Evolutionary conservation across 257 asterid species (phyloP).

Genomic region (Solanum boliviense): DNA sequence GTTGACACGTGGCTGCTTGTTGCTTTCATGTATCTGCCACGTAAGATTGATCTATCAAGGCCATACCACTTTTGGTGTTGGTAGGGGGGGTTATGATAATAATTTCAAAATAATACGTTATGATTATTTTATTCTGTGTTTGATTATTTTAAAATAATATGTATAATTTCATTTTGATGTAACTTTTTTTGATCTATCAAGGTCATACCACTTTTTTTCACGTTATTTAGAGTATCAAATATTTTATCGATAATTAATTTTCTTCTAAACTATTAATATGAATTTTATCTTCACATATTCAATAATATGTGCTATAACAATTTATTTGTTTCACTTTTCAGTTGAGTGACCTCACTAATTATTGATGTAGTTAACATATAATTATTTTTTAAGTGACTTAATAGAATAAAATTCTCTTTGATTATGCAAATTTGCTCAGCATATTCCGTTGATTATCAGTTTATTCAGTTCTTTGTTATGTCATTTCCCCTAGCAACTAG

Average conservation of each 20-base stretch:
- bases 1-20: conserved; percentile 10
- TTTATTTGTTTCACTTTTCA: not conserved
- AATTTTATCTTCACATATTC: too few relatives aligned
- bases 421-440: not conserved
- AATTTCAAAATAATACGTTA: not conserved
- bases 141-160: too few relatives aligned
- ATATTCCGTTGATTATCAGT: too few relatives aligned
- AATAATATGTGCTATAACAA: not conserved
- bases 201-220: too few relatives aligned
- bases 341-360: not conserved
- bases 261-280: not conserved
- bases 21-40: not conserved
- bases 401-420: not conserved
- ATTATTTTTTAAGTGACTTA: not conserved
- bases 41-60: not conserved
- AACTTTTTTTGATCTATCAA: too few relatives aligned
- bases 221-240: not conserved
- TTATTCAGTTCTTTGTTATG: too few relatives aligned
- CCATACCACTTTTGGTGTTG: not conserved
- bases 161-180: not conserved
- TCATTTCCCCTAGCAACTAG: too few relatives aligned
- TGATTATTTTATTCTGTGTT: not conserved
- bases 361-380: too few relatives aligned
- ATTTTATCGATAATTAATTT: too few relatives aligned
- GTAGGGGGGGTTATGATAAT: not conserved